Percentiles rank a stretch among this genome's conserved stretches.
Conservation (phyloP, 768 basidiomycete species). For the Scleroderma citrinum region DNA sequence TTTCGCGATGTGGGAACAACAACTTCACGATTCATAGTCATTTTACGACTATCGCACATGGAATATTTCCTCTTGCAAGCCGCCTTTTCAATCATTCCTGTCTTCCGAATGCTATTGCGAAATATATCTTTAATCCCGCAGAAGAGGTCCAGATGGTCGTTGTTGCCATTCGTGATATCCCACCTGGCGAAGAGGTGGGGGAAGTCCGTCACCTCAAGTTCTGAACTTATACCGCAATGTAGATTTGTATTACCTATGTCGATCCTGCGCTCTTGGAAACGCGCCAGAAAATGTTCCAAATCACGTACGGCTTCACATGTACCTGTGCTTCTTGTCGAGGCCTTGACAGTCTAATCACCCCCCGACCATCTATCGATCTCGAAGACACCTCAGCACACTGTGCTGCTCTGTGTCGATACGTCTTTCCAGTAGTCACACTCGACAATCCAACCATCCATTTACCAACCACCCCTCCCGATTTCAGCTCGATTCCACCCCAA, state of each 20-base stretch:
- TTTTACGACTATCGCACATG: conserved; percentile 63
- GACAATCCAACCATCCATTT: conserved; percentile 18
- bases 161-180: conserved; percentile 54
- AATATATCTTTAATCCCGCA: conserved; percentile 41
- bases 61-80: conserved; percentile 71
- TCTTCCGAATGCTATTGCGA: conserved; percentile 62
- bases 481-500: conserved; percentile 31
- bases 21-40: conserved; percentile 77
- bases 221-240: neutral
- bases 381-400: conserved; percentile 9
- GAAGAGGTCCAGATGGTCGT: conserved; percentile 53
- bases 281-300: conserved; percentile 50
- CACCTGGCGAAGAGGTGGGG: conserved; percentile 57
- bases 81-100: conserved; percentile 84
- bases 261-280: conserved; percentile 68
- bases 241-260: conserved; percentile 74
- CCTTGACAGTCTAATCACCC: conserved; percentile 31
- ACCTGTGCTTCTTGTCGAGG: conserved; percentile 51
- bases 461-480: conserved; percentile 21
- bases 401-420: conserved; percentile 35
- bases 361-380: conserved; percentile 35
- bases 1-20: conserved; percentile 70
- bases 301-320: conserved; percentile 67
- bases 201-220: neutral
- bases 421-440: conserved; percentile 26